Conservation (phyloP, 805 yeast species). For the Komagataella populi region DNA sequence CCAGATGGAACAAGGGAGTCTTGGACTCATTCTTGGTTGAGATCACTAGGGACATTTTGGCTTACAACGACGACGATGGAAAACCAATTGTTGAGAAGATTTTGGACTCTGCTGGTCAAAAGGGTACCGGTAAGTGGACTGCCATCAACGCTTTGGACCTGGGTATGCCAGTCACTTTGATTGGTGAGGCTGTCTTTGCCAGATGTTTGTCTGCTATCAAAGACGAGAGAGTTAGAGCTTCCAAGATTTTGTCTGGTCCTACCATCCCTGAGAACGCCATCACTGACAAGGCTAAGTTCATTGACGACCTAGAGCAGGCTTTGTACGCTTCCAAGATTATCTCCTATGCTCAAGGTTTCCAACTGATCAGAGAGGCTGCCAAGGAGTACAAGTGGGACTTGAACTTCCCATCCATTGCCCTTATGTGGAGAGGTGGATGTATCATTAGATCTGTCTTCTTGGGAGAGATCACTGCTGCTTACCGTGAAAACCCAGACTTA, state of each 20-base stretch:
- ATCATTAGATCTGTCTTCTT: constrained; percentile 97
- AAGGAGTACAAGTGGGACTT: constrained; percentile 93
- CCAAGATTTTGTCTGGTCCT: constrained; percentile 74
- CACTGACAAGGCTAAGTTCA: constrained; percentile 69
- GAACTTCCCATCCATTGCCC: constrained; percentile 91
- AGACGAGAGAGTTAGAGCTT: constrained; percentile 80
- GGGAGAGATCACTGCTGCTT: constrained; percentile 94
- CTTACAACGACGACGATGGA: constrained; percentile 81
- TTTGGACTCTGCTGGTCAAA: constrained; percentile 94
- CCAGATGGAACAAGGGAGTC: constrained; percentile 94
- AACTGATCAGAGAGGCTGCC: constrained; percentile 97
- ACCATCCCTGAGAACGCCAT: constrained; percentile 42
- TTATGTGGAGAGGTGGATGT: constrained; percentile 99
- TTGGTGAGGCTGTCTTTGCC: constrained; percentile 97
- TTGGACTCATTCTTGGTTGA: constrained; percentile 94
- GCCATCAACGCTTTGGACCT: constrained; percentile 95
- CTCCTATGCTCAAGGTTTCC: constrained; percentile 98
- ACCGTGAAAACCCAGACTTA: constrained; percentile 83
- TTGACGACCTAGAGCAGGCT: constrained; percentile 95
- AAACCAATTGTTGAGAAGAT: constrained; percentile 93
- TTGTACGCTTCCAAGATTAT: constrained; percentile 96
- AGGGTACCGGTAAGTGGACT: constrained; percentile 99
- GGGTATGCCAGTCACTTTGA: constrained; percentile 96
- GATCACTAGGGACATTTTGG: constrained; percentile 90
- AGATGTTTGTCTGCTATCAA: constrained; percentile 92